Percentiles rank a stretch among this genome's conserved stretches.
These are phyloP conservation scores for Tricholoma furcatifolium DNA, from an alignment of 768 basidiomycete species.

Conservation along the genomic window DNA sequence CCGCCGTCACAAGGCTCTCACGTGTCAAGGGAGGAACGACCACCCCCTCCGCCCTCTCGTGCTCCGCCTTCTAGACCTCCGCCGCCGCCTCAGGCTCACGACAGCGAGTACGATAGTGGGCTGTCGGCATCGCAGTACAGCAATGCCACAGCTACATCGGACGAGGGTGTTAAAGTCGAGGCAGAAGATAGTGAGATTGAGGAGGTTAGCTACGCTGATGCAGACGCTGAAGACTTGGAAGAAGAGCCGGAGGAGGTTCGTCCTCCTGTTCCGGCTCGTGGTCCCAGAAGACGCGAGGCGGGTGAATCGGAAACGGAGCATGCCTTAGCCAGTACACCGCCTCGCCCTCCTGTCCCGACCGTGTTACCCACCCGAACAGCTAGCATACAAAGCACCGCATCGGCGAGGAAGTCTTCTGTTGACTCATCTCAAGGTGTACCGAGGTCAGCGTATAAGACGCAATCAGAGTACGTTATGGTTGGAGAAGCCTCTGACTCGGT, in stretches of 20 bases:
- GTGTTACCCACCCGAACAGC: slow-evolving; percentile 37
- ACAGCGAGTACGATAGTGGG: slow-evolving; percentile 40
- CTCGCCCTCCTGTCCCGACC: slow-evolving; percentile 50
- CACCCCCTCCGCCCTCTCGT: slow-evolving; percentile 13
- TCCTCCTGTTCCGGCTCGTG: slow-evolving; percentile 56
- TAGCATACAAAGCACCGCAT: slow-evolving; percentile 33
- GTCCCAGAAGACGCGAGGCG: slow-evolving; percentile 19
- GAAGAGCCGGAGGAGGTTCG: slow-evolving; percentile 47
- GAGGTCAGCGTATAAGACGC: slow-evolving; percentile 26
- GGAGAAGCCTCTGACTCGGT: slow-evolving; percentile 44
- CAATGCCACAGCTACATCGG: slow-evolving; percentile 38
- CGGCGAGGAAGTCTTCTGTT: slow-evolving; percentile 35
- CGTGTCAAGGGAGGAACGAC: slow-evolving; percentile 21
- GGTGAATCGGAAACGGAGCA: slow-evolving; percentile 17
- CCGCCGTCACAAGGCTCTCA: slow-evolving; percentile 23
- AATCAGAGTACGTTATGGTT: slow-evolving; percentile 63
- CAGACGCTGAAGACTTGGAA: slow-evolving; percentile 24
- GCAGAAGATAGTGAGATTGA: slow-evolving; percentile 74
- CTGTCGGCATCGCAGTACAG: slow-evolving; percentile 27
- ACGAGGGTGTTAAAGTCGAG: slow-evolving; percentile 65
- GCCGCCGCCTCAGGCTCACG: slow-evolving; percentile 32
- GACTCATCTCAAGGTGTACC: slow-evolving; percentile 24
- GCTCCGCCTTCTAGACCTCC: slow-evolving; percentile 19
- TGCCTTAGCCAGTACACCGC: slow-evolving; percentile 26
- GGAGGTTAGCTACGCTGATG: slow-evolving; percentile 61